Base-by-base conservation (phyloP, 2,329 filamentous ascomycete species). In the Sporothrix brunneoviolacea region DNA sequence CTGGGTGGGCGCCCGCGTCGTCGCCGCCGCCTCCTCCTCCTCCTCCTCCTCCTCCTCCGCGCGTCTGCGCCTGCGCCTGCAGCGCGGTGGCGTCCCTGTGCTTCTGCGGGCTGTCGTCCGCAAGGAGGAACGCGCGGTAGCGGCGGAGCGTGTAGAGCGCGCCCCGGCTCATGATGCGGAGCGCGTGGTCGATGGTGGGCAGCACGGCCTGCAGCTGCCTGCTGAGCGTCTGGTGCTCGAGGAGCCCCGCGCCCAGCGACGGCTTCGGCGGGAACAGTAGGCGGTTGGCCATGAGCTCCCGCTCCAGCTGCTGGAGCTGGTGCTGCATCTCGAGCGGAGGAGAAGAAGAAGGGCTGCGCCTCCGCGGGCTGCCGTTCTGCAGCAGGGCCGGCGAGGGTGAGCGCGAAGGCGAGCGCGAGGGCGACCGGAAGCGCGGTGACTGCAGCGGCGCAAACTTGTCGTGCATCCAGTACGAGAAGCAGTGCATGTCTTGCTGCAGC, bases 111-210 rank as follows among this genome's bases (percentile, higher is more conserved):
- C 13, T 3, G 64, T 54, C 33, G 55, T 52, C 21, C 59, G 56
- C 41, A 64, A 60, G 30, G 64, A 61, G 33, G 64, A 58, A 10
- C 58, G 35, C 13, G 51, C 56, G 33, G 36, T 52, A 27, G 46
- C 50, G 8, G 18, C 44, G 21, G 32, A 49, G 27, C 6, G 38
- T 54, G 44, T 49, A 28, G 35, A 50, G 45, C 41, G 55, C 52
- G 13, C 52, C 52, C 8, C 36, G 33, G 38, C 42, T 41, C 44
- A 54, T 38, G 27, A 60, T 60, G 8, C 32, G 43, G 4, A 52
- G 24, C 10, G 48, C 49, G 33, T 61, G 54, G 21, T 55, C 44
- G 8, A 46, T 51, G 1, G 57, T 55, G 2, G 62, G 60, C 6
- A 62, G 42, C 1, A 55, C 38, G 4, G 51, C 51, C n/a, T 58